A percentile compares a stretch with the other conserved stretches of the same genome.
phyloP scores from a whole-genome alignment of 2,329 filamentous ascomycete species.

The Penicillium thymicola region DNA sequence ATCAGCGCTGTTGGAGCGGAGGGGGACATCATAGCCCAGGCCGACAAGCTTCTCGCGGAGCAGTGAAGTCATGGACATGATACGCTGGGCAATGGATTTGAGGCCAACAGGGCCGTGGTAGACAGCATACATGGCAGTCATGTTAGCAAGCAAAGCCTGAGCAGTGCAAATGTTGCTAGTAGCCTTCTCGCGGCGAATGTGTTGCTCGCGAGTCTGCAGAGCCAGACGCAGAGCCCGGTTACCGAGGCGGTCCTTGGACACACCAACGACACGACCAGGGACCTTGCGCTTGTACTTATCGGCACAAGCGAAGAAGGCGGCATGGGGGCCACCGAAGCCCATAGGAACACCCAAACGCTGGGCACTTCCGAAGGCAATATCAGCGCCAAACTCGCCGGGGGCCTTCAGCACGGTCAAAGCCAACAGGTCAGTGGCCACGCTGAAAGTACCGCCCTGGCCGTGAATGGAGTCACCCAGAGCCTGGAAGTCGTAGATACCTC shows the following conservation, averaged over 20 bases:
- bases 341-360: conserved; percentile 90
- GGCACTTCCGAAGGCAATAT: conserved; percentile 90
- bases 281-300: conserved; percentile 95
- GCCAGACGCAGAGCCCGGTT: conserved; percentile 77
- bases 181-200: conserved; percentile 93
- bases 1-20: conserved; percentile 54
- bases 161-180: conserved; percentile 98
- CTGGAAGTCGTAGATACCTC: conserved; percentile 73
- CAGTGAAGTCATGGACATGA: conserved; percentile 67
- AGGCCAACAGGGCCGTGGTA: conserved; percentile 87
- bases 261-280: conserved; percentile 81
- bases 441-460: conserved; percentile 72
- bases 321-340: conserved; percentile 91
- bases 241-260: conserved; percentile 86
- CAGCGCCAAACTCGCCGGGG: conserved; percentile 90
- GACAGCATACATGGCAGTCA: conserved; percentile 90
- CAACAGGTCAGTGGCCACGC: conserved; percentile 83
- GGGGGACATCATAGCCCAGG: conserved; percentile 62
- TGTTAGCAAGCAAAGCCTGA: conserved; percentile 89
- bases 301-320: conserved; percentile 88
- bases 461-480: conserved; percentile 73
- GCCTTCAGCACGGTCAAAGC: conserved; percentile 83
- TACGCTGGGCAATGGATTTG: conserved; percentile 75
- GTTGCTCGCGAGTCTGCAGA: conserved; percentile 90
- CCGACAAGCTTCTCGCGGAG: conserved; percentile 63